Conservation (phyloP, 192 early-diverging fungal species). For the Geosiphon pyriformis region DNA sequence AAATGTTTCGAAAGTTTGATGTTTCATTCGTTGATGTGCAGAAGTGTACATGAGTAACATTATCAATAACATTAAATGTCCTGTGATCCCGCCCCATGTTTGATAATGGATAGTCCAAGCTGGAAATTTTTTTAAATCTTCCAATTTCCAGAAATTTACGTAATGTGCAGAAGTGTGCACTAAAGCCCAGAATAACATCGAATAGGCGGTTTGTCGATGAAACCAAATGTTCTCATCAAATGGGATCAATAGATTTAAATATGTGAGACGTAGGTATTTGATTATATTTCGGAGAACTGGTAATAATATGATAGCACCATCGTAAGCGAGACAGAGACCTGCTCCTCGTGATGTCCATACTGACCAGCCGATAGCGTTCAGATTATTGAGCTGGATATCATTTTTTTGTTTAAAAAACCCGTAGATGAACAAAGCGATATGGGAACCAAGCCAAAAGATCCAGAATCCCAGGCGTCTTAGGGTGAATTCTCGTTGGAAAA, state of each 20-base stretch:
- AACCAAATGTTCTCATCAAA: slow-evolving; percentile 74
- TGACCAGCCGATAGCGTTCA: slow-evolving; percentile 46
- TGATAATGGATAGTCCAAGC: slow-evolving; percentile 29
- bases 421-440: slow-evolving; percentile 42
- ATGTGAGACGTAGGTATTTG: slow-evolving; percentile 43
- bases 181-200: slow-evolving; percentile 54
- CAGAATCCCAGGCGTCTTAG: slow-evolving; percentile 16
- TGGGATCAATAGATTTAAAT: slow-evolving; percentile 58
- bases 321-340: slow-evolving; percentile 48
- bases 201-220: slow-evolving; percentile 65
- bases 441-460: slow-evolving; percentile 31
- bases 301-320: slow-evolving; percentile 48
- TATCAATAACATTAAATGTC: slow-evolving; percentile 58
- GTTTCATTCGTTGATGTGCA: slow-evolving; percentile 52
- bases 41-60: slow-evolving; percentile 62
- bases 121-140: background rate
- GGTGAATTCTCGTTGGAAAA: slow-evolving; percentile 11
- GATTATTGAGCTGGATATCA: slow-evolving; percentile 41
- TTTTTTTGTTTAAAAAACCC: slow-evolving; percentile 47
- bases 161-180: slow-evolving; percentile 57
- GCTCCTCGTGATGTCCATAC: slow-evolving; percentile 54
- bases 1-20: slow-evolving; percentile 67
- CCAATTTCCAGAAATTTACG: slow-evolving; percentile 46
- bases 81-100: slow-evolving; percentile 54
- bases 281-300: slow-evolving; percentile 63